These are phyloP conservation scores for Apiotrichum porosum DNA, from an alignment of 1,284 basidiomycete species.

Conservation along the genomic window DNA sequence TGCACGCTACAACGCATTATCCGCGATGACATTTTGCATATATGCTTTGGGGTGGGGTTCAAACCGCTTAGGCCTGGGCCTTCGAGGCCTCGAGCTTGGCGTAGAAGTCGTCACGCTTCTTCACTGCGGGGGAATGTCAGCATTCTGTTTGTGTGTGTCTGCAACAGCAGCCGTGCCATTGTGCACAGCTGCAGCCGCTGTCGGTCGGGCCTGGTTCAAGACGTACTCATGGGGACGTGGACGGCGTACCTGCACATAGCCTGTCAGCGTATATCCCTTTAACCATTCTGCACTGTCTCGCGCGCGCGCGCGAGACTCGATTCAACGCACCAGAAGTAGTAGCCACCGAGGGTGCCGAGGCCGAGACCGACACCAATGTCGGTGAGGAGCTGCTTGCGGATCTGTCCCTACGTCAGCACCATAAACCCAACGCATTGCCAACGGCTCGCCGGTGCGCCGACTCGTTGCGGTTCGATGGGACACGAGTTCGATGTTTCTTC, in stretches of 20 bases:
- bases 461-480: too few species aligned
- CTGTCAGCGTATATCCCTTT: neutral
- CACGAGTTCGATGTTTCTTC: too few species aligned
- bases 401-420: constrained; percentile 10
- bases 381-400: constrained; percentile 11
- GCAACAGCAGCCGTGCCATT: neutral
- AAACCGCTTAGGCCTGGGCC: constrained; percentile 1
- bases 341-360: constrained; percentile 12
- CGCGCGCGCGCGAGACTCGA: too few species aligned
- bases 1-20: too few species aligned
- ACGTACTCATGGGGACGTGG: constrained; percentile 18
- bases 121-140: constrained; percentile 14
- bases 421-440: too few species aligned
- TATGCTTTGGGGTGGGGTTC: too few species aligned
- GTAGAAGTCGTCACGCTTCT: constrained; percentile 22
- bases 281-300: too few species aligned
- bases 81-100: constrained; percentile 18
- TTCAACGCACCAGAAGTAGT: constrained; percentile 20
- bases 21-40: too few species aligned
- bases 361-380: constrained; percentile 13
- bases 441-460: too few species aligned
- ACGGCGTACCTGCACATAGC: constrained; percentile 11
- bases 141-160: neutral
- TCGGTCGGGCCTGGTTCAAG: neutral
- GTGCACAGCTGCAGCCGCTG: too few species aligned